phyloP scores from a whole-genome alignment of 2,329 filamentous ascomycete genomes.

The Teratosphaeria pseudoeucalypti region DNA sequence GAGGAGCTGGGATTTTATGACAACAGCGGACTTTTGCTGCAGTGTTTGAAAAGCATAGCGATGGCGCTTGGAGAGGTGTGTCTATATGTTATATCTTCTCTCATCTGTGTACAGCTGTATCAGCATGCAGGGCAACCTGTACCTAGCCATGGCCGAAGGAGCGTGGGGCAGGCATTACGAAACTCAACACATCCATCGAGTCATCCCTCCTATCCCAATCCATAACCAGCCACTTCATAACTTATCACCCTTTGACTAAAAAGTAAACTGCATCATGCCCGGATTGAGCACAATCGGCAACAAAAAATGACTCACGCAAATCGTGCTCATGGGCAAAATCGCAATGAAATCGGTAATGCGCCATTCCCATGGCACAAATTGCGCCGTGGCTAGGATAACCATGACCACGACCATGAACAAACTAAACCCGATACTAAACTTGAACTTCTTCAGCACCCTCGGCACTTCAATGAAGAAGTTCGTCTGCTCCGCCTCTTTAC shows the following conservation, averaged over 20 bases:
- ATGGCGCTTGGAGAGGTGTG: background rate
- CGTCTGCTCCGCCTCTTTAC: slow-evolving; percentile 70
- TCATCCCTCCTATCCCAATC: background rate
- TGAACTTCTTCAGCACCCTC: slow-evolving; percentile 69
- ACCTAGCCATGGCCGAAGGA: background rate
- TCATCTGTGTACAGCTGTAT: background rate
- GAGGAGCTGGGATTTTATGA: background rate
- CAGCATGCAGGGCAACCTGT: background rate
- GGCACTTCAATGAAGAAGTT: slow-evolving; percentile 80
- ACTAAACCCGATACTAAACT: slow-evolving; percentile 57
- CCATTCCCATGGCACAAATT: slow-evolving; percentile 53
- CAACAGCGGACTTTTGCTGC: too few species aligned
- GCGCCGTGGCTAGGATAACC: slow-evolving; percentile 52
- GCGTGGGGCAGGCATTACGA: background rate
- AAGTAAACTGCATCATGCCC: slow-evolving; percentile 71
- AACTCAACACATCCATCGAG: background rate
- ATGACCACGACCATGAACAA: slow-evolving; percentile 50
- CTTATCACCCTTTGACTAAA: slow-evolving; percentile 35
- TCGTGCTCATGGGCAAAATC: slow-evolving; percentile 64
- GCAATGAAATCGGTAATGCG: slow-evolving; percentile 45
- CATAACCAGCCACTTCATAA: background rate
- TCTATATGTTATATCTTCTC: background rate
- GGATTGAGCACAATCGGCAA: slow-evolving; percentile 66
- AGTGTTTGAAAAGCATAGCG: background rate
- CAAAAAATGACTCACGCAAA: slow-evolving; percentile 59